These are phyloP conservation scores for Amaranthus palmeri DNA, from an alignment of 148 eudicot genomes.

Conservation along the genomic window DNA sequence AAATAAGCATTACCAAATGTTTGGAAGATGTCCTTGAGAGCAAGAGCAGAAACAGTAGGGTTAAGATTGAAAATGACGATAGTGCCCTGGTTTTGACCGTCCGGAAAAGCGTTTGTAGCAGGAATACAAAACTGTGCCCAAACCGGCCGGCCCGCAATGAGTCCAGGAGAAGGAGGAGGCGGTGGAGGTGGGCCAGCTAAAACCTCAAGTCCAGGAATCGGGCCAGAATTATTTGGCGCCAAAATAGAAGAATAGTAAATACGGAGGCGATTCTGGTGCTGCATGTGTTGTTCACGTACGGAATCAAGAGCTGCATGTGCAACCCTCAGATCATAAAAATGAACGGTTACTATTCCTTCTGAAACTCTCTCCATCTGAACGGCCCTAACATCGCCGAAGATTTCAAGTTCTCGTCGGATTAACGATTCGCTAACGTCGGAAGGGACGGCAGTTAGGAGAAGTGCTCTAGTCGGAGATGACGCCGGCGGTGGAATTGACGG, in stretches of 20 bases:
- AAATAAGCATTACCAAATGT: constrained; percentile 40
- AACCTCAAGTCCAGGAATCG: too few relatives aligned
- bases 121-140: constrained; percentile 89
- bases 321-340: constrained; percentile 70
- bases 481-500: constrained; percentile 24
- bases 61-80: constrained; percentile 66
- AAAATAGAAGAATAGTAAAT: constrained; percentile 31
- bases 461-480: constrained; percentile 42
- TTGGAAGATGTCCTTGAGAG: constrained; percentile 47
- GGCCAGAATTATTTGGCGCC: background rate
- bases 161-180: constrained; percentile 41
- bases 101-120: constrained; percentile 40
- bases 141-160: constrained; percentile 50
- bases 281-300: constrained; percentile 77
- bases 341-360: constrained; percentile 75
- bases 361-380: constrained; percentile 74
- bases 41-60: constrained; percentile 28
- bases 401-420: constrained; percentile 59
- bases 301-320: constrained; percentile 49
- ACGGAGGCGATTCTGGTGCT: constrained; percentile 61
- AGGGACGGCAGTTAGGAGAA: constrained; percentile 59
- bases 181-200: constrained; percentile 17
- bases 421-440: constrained; percentile 50
- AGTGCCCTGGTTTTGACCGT: constrained; percentile 75
- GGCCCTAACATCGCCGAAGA: constrained; percentile 78